phyloP scores from a whole-genome alignment of 768 basidiomycete species.

The Lactarius trivialis region DNA sequence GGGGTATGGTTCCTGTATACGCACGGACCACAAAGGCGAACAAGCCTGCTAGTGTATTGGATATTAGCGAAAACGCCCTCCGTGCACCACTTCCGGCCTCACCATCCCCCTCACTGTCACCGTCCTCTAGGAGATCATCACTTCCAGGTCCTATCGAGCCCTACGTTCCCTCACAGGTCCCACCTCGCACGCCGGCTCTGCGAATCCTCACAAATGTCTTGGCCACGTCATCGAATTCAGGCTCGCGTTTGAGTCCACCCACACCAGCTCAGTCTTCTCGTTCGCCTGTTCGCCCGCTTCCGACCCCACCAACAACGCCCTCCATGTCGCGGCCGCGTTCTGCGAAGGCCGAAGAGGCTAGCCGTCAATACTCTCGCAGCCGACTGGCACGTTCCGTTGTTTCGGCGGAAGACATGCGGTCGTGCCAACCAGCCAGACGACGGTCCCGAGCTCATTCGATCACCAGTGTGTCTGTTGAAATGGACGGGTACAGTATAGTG shows the following conservation, averaged over 20 bases:
- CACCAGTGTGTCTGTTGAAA: background rate
- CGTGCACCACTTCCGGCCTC: background rate
- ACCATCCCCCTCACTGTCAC: background rate
- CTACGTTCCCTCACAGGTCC: background rate
- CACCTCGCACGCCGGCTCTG: background rate
- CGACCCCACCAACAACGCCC: background rate
- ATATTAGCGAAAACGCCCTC: constrained; percentile 14
- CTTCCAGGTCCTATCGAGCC: constrained; percentile 10
- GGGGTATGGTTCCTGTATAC: background rate
- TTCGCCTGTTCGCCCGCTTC: constrained; percentile 10
- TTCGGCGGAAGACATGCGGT: constrained; percentile 12
- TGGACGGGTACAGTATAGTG: background rate
- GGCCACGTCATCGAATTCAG: background rate
- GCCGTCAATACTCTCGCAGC: background rate
- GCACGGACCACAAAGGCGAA: background rate
- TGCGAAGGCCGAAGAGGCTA: constrained; percentile 5
- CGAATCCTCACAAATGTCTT: constrained; percentile 6
- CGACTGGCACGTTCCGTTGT: background rate
- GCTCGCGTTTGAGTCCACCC: background rate
- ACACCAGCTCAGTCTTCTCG: background rate
- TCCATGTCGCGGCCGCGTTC: constrained; percentile 3
- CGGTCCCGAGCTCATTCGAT: constrained; percentile 6
- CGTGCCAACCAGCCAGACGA: background rate
- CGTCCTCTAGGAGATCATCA: background rate
- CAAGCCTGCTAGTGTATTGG: constrained; percentile 3